Evolutionary conservation across 1,284 basidiomycete species (phyloP).

Genomic region (Trichosporon sp.): DNA sequence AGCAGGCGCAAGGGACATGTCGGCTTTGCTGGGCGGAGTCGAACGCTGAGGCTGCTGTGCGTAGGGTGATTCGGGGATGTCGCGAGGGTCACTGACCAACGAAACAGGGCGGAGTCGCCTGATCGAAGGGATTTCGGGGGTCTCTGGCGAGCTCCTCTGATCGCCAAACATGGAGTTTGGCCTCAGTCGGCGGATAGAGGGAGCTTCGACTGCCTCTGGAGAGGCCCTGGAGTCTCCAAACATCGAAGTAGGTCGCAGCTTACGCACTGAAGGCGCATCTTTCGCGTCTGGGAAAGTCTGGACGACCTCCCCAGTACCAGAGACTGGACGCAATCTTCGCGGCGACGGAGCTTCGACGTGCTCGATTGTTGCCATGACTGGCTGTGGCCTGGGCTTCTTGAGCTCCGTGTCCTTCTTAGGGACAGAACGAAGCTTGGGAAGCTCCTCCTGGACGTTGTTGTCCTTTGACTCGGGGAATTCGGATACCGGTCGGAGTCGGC

Average conservation of each 20-base stretch:
- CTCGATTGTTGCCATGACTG: neutral
- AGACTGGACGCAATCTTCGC: neutral
- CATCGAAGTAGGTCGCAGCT: constrained; percentile 4
- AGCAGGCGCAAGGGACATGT: neutral
- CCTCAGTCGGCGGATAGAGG: neutral
- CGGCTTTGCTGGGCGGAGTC: neutral
- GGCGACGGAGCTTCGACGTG: neutral
- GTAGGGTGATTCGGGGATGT: neutral
- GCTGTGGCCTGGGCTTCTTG: neutral
- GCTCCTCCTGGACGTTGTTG: neutral
- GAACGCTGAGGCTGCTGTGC: neutral
- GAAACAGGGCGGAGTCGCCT: neutral
- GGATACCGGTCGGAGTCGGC: neutral
- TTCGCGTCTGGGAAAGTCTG: neutral
- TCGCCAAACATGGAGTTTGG: neutral
- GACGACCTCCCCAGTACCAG: neutral
- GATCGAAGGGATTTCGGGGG: neutral
- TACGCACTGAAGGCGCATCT: neutral
- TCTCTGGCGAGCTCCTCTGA: neutral
- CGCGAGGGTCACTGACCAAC: neutral
- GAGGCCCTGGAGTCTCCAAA: neutral
- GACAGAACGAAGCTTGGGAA: neutral
- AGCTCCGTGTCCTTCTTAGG: neutral
- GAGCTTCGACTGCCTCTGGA: neutral
- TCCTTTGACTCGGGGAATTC: neutral